Conservation (phyloP, 176 grass and related monocot species). For the Oryza coarctata region DNA sequence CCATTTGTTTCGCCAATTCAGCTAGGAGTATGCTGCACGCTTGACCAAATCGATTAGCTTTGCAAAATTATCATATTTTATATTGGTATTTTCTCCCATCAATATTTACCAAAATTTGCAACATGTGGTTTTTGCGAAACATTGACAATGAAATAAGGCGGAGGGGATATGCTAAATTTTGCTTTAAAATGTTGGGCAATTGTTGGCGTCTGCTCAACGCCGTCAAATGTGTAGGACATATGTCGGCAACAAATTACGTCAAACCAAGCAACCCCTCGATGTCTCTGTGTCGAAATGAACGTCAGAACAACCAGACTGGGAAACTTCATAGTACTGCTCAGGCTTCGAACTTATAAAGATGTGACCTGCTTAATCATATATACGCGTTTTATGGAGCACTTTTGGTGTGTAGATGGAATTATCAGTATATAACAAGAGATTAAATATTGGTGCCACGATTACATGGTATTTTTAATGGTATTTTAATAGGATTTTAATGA, state of each 20-base stretch:
- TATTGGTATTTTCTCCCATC: too few relatives aligned
- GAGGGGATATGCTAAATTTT: background rate
- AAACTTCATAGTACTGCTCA: background rate
- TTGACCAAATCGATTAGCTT: too few relatives aligned
- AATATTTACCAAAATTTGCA: background rate
- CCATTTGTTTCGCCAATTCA: too few relatives aligned
- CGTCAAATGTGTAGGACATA: background rate
- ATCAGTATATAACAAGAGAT: too few relatives aligned
- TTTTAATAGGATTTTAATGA: too few relatives aligned
- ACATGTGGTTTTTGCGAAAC: background rate
- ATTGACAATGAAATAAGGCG: background rate
- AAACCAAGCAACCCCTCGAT: background rate
- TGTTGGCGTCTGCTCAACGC: background rate
- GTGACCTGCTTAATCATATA: background rate
- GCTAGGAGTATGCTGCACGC: too few relatives aligned
- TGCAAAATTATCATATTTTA: too few relatives aligned
- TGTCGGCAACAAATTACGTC: background rate
- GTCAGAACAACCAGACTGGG: conserved; percentile 1
- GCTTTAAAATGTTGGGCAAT: background rate
- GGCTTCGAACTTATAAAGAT: background rate
- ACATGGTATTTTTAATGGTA: too few relatives aligned
- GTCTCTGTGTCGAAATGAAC: conserved; percentile 33
- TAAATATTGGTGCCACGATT: too few relatives aligned
- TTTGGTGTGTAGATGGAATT: too few relatives aligned
- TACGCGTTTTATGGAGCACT: too few relatives aligned